Evolutionary conservation across 129 eudicot species (phyloP).

Genomic region (Artemisia argyi): DNA sequence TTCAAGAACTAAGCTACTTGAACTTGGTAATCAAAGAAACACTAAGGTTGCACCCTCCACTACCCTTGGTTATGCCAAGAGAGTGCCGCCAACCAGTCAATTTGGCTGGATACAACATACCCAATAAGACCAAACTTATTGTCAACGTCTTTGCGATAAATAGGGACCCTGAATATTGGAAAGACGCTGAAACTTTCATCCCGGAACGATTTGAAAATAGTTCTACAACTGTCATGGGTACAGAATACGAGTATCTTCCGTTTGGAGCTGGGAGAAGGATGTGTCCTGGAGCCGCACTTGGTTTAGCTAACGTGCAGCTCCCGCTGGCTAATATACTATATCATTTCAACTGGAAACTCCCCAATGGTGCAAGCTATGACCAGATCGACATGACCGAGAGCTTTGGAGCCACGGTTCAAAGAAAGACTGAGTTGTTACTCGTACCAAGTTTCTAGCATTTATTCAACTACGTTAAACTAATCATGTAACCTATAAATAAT

Average conservation of each 20-base stretch:
- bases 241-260: constrained; percentile 8
- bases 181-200: not conserved
- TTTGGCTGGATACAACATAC: constrained; percentile 7
- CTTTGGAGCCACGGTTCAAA: not conserved
- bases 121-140: constrained; percentile 1
- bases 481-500: too few species aligned
- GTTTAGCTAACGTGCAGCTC: constrained; percentile 3
- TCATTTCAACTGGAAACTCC: constrained; percentile 4
- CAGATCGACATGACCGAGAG: not conserved
- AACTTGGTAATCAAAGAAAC: constrained; percentile 11
- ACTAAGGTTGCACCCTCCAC: constrained; percentile 12
- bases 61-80: constrained; percentile 1
- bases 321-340: constrained; percentile 10
- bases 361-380: not conserved
- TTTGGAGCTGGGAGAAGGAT: constrained; percentile 18
- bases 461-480: too few species aligned
- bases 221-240: not conserved
- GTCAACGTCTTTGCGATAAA: not conserved
- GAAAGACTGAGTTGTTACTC: not conserved
- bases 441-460: not conserved
- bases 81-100: not conserved
- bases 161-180: constrained; percentile 8
- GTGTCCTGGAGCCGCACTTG: not conserved
- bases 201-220: not conserved
- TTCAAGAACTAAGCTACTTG: constrained; percentile 10